These are phyloP conservation scores for Flaveria sonorensis DNA, from an alignment of 129 eudicot species.

Conservation along the genomic window DNA sequence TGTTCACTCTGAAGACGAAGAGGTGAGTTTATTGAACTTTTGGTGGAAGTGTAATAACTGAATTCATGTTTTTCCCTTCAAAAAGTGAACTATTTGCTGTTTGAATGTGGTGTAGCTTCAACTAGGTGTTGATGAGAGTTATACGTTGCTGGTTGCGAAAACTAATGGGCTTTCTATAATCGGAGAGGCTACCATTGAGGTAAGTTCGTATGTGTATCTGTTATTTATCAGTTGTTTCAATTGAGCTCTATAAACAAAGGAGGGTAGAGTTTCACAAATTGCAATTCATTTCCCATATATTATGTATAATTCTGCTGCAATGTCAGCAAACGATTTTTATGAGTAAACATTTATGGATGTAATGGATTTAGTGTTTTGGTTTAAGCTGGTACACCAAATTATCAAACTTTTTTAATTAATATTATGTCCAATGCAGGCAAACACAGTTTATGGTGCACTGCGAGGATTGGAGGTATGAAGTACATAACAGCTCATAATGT, in stretches of 20 bases:
- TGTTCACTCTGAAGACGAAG: slow-evolving; percentile 56
- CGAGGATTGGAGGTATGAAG: slow-evolving; percentile 83
- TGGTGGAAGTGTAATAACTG: slow-evolving; percentile 11
- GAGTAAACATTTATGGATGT: not conserved
- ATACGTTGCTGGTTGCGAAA: slow-evolving; percentile 59
- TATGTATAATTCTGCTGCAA: no score
- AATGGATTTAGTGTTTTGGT: not conserved
- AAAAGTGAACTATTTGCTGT: slow-evolving; percentile 8
- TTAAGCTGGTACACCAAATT: slow-evolving; percentile 7
- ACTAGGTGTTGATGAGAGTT: slow-evolving; percentile 93
- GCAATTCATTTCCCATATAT: no score
- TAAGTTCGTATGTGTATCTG: slow-evolving; percentile 14
- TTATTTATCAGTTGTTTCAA: no score
- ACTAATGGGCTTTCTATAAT: slow-evolving; percentile 54
- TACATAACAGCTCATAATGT: not conserved
- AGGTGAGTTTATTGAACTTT: slow-evolving; percentile 41
- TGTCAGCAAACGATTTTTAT: no score
- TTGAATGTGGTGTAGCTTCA: slow-evolving; percentile 54
- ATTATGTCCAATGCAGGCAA: slow-evolving; percentile 63
- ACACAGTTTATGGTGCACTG: slow-evolving; percentile 91
- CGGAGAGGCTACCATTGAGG: slow-evolving; percentile 75
- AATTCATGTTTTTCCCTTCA: not conserved
- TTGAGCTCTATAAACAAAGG: not conserved
- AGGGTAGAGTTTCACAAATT: no score
- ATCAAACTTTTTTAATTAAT: not conserved